Base-by-base conservation (phyloP, 129 eudicot species). In the Pseudognaphalium luteoalbum region DNA sequence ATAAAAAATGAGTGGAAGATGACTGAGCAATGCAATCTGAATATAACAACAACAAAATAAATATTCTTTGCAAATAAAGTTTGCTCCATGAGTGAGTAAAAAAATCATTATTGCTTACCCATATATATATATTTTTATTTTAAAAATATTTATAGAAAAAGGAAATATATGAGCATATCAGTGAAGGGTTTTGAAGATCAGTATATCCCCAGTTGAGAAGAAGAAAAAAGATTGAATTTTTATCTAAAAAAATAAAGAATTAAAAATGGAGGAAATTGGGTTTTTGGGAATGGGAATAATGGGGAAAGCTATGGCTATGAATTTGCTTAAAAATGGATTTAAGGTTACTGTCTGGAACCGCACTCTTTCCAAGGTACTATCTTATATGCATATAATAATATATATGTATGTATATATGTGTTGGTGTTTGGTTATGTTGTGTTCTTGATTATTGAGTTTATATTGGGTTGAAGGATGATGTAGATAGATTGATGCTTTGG, bases 261-360 rank as follows among this genome's bases (percentile, higher is more conserved):
- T 25, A 25, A 25, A 47, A 58, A 90, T 89, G 99, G 96, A 86
- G 85, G 99, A 91, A 71, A 78, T 95, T 21, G 99, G 99, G 82
- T 95, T 95, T 83, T 62, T 95, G 80, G 99, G 99, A 10, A 76
- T 95, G 92, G 97, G 99, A 34, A 95, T 95, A 74, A 95, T 95
- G 99, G 99, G 99, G 42, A 91, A 95, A 68, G 99, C 97, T 8
- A 91, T 95, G 99, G 87, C 99, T 16, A 83, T 91, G 87, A 95
- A 95, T 80, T 85, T 95, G 88, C 89, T 91, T 51, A 87, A 87
- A 44, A 84, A 88, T 89, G 99, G 97, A 16, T 91, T 87, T 72
- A 95, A 91, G 84, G 85, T 95, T 81, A 87, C 97, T 80, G 97
- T 95, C 41, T 95, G 99, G 99, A 95, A 95, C 70, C 96, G 99